These are phyloP conservation scores for Albatrellus ellisii DNA, from an alignment of 768 basidiomycete genomes.

Conservation along the genomic window DNA sequence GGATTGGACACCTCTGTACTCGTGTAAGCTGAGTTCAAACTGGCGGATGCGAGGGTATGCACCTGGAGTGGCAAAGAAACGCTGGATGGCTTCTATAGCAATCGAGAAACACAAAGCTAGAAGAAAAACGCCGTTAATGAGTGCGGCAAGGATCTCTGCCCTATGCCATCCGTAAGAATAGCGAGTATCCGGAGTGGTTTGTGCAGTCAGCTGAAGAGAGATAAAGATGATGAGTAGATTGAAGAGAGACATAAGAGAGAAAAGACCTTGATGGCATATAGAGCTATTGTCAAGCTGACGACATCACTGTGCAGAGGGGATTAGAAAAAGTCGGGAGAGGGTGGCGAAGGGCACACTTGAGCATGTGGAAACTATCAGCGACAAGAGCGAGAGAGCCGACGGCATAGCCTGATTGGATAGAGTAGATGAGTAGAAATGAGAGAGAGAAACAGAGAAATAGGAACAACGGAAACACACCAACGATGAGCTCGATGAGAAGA, in stretches of 20 bases:
- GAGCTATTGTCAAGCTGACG: constrained; percentile 86
- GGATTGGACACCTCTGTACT: constrained; percentile 77
- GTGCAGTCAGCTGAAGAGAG: constrained; percentile 44
- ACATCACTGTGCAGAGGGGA: constrained; percentile 62
- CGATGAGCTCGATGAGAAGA: constrained; percentile 77
- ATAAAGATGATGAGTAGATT: constrained; percentile 2
- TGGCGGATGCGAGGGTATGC: constrained; percentile 12
- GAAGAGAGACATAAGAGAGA: constrained; percentile 6
- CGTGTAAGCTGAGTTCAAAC: not conserved
- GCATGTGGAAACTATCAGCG: constrained; percentile 97
- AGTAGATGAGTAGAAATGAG: not conserved
- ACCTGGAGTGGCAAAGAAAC: constrained; percentile 84
- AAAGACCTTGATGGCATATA: constrained; percentile 80
- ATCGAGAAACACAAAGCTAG: constrained; percentile 96
- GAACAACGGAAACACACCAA: constrained; percentile 31
- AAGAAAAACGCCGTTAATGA: constrained; percentile 94
- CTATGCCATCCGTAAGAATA: constrained; percentile 99
- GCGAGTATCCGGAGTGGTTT: constrained; percentile 45
- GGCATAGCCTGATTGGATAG: constrained; percentile 70
- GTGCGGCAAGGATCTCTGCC: constrained; percentile 89
- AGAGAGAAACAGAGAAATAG: constrained; percentile 1
- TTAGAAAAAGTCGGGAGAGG: constrained; percentile 1
- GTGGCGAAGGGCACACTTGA: constrained; percentile 52
- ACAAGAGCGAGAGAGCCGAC: constrained; percentile 92
- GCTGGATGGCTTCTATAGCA: constrained; percentile 78